Evolutionary conservation across 257 asterid species (phyloP).

Genomic region (Jasminum sambac): DNA sequence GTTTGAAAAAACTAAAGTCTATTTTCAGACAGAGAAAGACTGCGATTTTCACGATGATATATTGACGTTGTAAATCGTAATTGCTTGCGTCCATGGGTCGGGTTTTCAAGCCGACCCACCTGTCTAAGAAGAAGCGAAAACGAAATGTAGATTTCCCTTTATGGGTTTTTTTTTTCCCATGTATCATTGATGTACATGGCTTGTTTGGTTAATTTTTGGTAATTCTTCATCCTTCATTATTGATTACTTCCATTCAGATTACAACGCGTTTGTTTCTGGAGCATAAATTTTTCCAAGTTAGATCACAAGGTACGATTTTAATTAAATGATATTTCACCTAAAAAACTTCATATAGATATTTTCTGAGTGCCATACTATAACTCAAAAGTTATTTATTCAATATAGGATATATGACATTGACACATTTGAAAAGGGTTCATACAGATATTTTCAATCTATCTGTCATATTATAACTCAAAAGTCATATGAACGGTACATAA

Average conservation of each 20-base stretch:
- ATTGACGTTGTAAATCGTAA: constrained; percentile 21
- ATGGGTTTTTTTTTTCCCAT: neutral
- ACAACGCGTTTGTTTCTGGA: neutral
- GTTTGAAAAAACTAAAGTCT: constrained; percentile 23
- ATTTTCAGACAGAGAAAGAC: neutral
- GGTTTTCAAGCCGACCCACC: constrained; percentile 4
- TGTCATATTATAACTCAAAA: no score
- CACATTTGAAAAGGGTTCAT: no score
- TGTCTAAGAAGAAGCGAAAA: neutral
- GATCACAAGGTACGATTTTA: neutral
- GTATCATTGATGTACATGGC: neutral
- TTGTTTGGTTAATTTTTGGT: neutral
- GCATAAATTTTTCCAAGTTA: no score
- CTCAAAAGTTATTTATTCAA: no score
- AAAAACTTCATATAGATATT: no score
- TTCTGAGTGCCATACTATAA: no score
- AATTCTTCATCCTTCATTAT: neutral
- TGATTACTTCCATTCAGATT: neutral
- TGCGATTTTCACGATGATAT: neutral
- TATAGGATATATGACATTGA: no score
- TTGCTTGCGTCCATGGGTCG: constrained; percentile 32
- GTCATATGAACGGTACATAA: no score
- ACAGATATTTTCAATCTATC: no score
- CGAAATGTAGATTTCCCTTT: neutral
- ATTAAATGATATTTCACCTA: no score